Evolutionary conservation across 1,284 basidiomycete species (phyloP), one percentile per base, ranked within the genome.

Genomic region (Athelia psychrophila): DNA sequence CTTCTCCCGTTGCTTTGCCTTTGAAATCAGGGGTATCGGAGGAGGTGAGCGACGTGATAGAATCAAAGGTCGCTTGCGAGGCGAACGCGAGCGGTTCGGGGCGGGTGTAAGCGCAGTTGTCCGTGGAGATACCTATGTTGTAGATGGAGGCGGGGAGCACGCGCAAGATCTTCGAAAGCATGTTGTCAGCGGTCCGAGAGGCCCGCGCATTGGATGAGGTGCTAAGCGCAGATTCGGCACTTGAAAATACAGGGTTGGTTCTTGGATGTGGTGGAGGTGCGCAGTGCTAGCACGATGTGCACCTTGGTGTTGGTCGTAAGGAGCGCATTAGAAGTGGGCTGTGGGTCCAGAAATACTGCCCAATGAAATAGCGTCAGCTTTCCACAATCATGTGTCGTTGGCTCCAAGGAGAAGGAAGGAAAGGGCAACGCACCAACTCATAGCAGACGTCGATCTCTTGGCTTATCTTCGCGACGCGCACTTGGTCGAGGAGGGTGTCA

Each of bases 401-500:
- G n/a, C n/a, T n/a, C 25, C 48, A 47, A 36, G 33, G 46, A 16
- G 45, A 42, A 19, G 48, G 23, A 47, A 49, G 46, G n/a, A n/a
- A n/a, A 12, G 61, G 63, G 32, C 42, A 0, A 64, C 77, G 54
- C 60, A 91, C 95, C 89, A 40, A 98, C 88, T 64, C 79, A 76
- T 54, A 98, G 82, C 95, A 97, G 8, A 96, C 91, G 58, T 96
- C 86, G 16, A 98, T 86, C 63, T 93, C 90, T 62, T 97, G 92
- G 0, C 86, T 88, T 38, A 87, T 73, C 53, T 84, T 81, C 1
- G 90, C 92, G 0, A 94, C 94, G 19, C 97, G 82, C 1, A 98
- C 91, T 72, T 98, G 96, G 2, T 90, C 90, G 15, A 99, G 80
- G 1, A 98, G 75, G 22, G 91, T 93, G 10, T 88, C 83, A n/a